These are phyloP conservation scores for Hibiscus mutabilis DNA, from an alignment of 345 rosid species.

Conservation along the genomic window DNA sequence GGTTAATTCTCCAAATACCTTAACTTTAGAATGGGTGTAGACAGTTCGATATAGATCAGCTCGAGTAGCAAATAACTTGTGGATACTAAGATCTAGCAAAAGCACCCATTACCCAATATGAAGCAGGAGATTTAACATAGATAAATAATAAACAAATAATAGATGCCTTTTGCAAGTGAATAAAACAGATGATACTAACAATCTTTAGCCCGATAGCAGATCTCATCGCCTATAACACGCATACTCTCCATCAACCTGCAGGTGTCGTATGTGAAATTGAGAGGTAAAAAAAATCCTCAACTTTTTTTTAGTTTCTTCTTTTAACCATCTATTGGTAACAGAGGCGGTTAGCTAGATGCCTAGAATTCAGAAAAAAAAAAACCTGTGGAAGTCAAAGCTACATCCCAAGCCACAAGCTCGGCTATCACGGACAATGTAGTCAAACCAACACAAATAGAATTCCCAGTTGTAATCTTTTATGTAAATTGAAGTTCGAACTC, in stretches of 20 bases:
- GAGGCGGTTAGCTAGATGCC: slow-evolving; percentile 1
- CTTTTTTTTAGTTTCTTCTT: neutral
- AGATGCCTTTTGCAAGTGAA: slow-evolving; percentile 3
- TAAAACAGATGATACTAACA: slow-evolving; percentile 34
- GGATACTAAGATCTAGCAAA: slow-evolving; percentile 60
- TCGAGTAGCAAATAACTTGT: slow-evolving; percentile 81
- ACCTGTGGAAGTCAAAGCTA: slow-evolving; percentile 76
- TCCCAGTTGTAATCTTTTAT: neutral
- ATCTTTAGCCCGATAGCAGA: slow-evolving; percentile 36
- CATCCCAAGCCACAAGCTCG: slow-evolving; percentile 93
- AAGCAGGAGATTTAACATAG: neutral
- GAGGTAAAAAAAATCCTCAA: neutral
- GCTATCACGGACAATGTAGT: slow-evolving; percentile 80
- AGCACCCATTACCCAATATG: slow-evolving; percentile 9
- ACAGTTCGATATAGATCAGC: slow-evolving; percentile 96
- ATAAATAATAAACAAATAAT: slow-evolving; percentile 1
- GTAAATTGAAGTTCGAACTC: slow-evolving; percentile 5
- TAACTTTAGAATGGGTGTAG: slow-evolving; percentile 90
- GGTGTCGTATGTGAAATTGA: slow-evolving; percentile 13
- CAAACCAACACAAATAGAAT: slow-evolving; percentile 52
- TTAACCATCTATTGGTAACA: neutral
- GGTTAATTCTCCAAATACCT: slow-evolving; percentile 36
- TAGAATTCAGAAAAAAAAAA: slow-evolving; percentile 5
- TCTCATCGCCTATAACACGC: slow-evolving; percentile 84
- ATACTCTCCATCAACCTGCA: slow-evolving; percentile 84